A percentile compares a stretch with the other conserved stretches of the same genome.
These are phyloP conservation scores for Russula abietina DNA, from an alignment of 768 basidiomycete species.

Conservation along the genomic window DNA sequence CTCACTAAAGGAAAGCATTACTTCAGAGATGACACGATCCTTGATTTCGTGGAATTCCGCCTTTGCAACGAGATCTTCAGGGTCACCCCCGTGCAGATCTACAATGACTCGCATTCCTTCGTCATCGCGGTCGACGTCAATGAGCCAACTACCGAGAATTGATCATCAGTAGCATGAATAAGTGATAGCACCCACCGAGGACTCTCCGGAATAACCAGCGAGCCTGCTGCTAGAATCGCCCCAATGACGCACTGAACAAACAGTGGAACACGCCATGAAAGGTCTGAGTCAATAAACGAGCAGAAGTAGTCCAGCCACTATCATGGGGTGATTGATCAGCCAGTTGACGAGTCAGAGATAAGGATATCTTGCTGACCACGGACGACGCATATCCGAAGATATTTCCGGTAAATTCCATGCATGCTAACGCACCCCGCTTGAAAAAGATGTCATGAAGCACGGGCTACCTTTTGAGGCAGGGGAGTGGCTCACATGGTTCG, in stretches of 20 bases:
- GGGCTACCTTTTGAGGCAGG: slow-evolving; percentile 5
- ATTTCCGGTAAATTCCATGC: slow-evolving; percentile 94
- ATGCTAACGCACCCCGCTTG: slow-evolving; percentile 84
- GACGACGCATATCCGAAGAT: slow-evolving; percentile 86
- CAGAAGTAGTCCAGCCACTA: slow-evolving; percentile 95
- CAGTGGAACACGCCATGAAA: slow-evolving; percentile 89
- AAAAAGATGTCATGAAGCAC: background rate
- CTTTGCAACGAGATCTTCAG: slow-evolving; percentile 56
- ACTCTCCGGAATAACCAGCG: slow-evolving; percentile 82
- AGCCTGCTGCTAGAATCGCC: slow-evolving; percentile 67
- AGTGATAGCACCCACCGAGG: slow-evolving; percentile 51
- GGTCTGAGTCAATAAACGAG: slow-evolving; percentile 78
- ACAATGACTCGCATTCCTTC: slow-evolving; percentile 84
- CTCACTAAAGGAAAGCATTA: slow-evolving; percentile 29
- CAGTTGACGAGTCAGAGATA: background rate
- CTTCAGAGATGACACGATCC: slow-evolving; percentile 67
- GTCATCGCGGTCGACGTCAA: slow-evolving; percentile 77
- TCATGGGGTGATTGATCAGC: background rate
- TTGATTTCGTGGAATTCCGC: slow-evolving; percentile 91
- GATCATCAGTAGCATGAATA: background rate
- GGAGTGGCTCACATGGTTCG: slow-evolving; percentile 56
- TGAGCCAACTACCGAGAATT: slow-evolving; percentile 60
- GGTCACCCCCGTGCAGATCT: slow-evolving; percentile 81
- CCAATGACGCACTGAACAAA: slow-evolving; percentile 88
- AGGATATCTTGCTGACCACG: slow-evolving; percentile 51